Evolutionary conservation across 225 moss, liverwort and hornwort genomes (phyloP), one percentile per base, ranked within the genome.

Genomic region (Thuidium tamariscinum): DNA sequence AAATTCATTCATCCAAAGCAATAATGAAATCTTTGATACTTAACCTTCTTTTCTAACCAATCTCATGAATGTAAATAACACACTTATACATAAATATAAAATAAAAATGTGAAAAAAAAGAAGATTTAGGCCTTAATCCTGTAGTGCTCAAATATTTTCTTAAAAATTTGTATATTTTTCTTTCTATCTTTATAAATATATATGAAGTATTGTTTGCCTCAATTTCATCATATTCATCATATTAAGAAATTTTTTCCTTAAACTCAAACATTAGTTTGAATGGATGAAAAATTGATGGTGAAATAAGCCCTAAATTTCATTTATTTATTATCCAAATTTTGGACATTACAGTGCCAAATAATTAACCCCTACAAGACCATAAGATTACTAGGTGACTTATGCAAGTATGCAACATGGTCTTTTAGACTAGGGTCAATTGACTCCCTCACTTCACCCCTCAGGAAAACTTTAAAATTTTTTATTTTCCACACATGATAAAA

Each of bases 21-120:
- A 54, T 57, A 56, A 57, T 57, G 9, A 23, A 23, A 57, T 23
- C 10, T 57, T 14, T 25, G 25, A 39, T 4, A 68, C 4, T 8
- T 8, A 25, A 39, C 8, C 14, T 25, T 39, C 5, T 13, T 67
- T 7, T 37, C 7, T 23, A 39, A 41, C 5, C 14, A 25, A 25
- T 68, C 13, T 39, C 2, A 25, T 39, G 39, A n/a, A 23, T 13
- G 14, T 68, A 68, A 68, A 39, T 25, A 68, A 68, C 7, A 39
- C n/a, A n/a, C 3, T 20, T 1, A 5, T 11, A 11, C 0, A 66
- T 3, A 21, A 0, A 36, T 36, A 12, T 2, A 21, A n/a, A 37
- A 3, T 12, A 12, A 6, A 12, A 21, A 8, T 69, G 0, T 25
- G 2, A 11, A 37, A 12, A 13, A 67, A 21, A 36, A 62, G 37